phyloP scores from a whole-genome alignment of 129 eudicot species.

The Scalesia atractyloides region DNA sequence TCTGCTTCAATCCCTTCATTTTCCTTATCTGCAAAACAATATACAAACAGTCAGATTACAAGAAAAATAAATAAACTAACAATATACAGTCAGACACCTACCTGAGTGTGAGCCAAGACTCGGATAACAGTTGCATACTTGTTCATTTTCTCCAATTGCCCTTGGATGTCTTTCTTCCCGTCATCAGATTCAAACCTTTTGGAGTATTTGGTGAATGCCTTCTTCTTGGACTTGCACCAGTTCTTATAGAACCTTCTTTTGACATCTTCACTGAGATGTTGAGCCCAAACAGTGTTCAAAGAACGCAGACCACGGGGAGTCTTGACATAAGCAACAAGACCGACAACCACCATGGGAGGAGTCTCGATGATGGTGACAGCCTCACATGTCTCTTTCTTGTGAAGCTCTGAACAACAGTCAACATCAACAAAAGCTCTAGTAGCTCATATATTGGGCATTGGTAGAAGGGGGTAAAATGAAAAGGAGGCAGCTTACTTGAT shows the following conservation, averaged over 20 bases:
- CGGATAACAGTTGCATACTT: constrained; percentile 42
- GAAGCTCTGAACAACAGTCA: constrained; percentile 23
- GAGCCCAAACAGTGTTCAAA: constrained; percentile 8
- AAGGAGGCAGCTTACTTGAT: constrained; percentile 22
- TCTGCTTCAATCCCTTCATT: constrained; percentile 23
- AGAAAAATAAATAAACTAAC: not conserved
- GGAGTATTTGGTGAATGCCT: too few relatives aligned
- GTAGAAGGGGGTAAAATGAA: not conserved
- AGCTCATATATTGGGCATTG: not conserved
- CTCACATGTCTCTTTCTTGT: constrained; percentile 40
- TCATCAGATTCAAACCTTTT: too few relatives aligned
- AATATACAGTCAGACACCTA: not conserved
- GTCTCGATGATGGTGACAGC: constrained; percentile 33
- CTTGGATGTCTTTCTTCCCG: too few relatives aligned
- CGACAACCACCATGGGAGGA: constrained; percentile 40
- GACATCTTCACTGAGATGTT: constrained; percentile 49
- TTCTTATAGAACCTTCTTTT: constrained; percentile 41
- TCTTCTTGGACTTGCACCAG: too few relatives aligned
- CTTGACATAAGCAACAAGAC: constrained; percentile 46
- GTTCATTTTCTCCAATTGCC: constrained; percentile 17
- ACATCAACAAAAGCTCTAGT: not conserved
- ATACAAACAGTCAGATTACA: too few relatives aligned
- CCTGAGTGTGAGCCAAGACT: constrained; percentile 58
- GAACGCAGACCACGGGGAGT: constrained; percentile 30
- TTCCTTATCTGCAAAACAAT: constrained; percentile 34